phyloP scores from a whole-genome alignment of 768 basidiomycete genomes.

The Mycena vulgaris region DNA sequence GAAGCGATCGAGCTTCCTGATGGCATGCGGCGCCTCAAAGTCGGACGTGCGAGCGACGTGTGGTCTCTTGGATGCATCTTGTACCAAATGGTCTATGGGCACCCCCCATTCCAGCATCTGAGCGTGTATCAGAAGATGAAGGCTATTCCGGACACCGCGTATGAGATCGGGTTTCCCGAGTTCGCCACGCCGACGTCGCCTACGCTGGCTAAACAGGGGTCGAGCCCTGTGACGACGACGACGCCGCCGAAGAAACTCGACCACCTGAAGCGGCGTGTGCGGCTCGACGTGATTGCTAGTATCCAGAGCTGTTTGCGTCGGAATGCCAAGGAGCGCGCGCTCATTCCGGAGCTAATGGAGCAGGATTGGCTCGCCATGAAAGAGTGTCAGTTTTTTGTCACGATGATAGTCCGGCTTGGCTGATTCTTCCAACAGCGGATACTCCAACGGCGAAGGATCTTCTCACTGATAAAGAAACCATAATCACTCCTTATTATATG shows the following conservation, averaged over 20 bases:
- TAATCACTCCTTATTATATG: slow-evolving; percentile 89
- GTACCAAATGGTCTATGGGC: slow-evolving; percentile 98
- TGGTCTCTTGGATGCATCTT: slow-evolving; percentile 99
- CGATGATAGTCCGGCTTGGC: background rate
- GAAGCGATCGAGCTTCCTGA: slow-evolving; percentile 94
- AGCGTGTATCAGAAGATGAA: slow-evolving; percentile 92
- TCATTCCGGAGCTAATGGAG: slow-evolving; percentile 89
- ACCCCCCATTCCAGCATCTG: slow-evolving; percentile 91
- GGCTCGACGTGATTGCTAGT: slow-evolving; percentile 80
- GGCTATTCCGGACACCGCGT: slow-evolving; percentile 85
- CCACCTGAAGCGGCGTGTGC: slow-evolving; percentile 80
- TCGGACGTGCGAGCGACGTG: slow-evolving; percentile 95
- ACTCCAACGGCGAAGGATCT: slow-evolving; percentile 53
- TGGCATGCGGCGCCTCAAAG: slow-evolving; percentile 91
- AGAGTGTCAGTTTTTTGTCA: slow-evolving; percentile 61
- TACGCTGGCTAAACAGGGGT: slow-evolving; percentile 48
- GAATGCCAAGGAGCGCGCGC: slow-evolving; percentile 85
- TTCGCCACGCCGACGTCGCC: slow-evolving; percentile 70
- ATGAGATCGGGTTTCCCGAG: slow-evolving; percentile 88
- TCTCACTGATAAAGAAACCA: slow-evolving; percentile 69
- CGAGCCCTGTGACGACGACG: slow-evolving; percentile 46
- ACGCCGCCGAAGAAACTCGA: slow-evolving; percentile 72
- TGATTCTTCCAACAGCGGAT: slow-evolving; percentile 43
- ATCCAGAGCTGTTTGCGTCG: slow-evolving; percentile 88
- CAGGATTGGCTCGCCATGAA: slow-evolving; percentile 85